Conservation (phyloP, 2,329 filamentous ascomycete species). For the Dactylella cylindrospora region DNA sequence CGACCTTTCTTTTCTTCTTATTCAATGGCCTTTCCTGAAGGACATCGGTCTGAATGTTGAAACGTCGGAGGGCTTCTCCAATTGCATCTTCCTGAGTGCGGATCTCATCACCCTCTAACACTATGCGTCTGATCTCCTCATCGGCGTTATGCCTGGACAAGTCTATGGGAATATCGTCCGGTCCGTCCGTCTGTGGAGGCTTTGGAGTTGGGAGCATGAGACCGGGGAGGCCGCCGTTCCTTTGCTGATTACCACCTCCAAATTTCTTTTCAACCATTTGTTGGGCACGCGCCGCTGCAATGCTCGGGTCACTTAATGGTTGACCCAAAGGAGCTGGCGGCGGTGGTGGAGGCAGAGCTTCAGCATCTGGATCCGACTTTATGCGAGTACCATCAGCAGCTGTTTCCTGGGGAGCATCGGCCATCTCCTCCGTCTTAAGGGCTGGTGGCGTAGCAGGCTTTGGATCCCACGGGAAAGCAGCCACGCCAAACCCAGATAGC, state of each 20-base stretch:
- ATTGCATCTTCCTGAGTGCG: slow-evolving; percentile 33
- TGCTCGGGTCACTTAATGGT: slow-evolving; percentile 49
- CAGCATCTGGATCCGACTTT: slow-evolving; percentile 55
- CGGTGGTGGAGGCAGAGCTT: slow-evolving; percentile 51
- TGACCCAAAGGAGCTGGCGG: slow-evolving; percentile 48
- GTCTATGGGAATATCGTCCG: slow-evolving; percentile 47
- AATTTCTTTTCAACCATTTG: slow-evolving; percentile 48
- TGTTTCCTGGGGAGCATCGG: slow-evolving; percentile 32
- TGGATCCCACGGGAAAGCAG: slow-evolving; percentile 93
- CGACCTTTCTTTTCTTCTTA: slow-evolving; percentile 21
- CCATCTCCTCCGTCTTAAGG: slow-evolving; percentile 50
- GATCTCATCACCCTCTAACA: slow-evolving; percentile 38
- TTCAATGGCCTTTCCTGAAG: slow-evolving; percentile 28
- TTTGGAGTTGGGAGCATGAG: slow-evolving; percentile 49
- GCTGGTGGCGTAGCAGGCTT: slow-evolving; percentile 55
- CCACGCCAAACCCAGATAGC: slow-evolving; percentile 78
- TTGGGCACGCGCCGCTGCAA: slow-evolving; percentile 47
- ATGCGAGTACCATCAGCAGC: slow-evolving; percentile 50
- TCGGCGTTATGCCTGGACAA: slow-evolving; percentile 21
- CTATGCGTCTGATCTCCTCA: slow-evolving; percentile 26
- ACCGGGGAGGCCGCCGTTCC: slow-evolving; percentile 13
- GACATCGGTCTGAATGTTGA: slow-evolving; percentile 27
- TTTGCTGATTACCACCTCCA: slow-evolving; percentile 8
- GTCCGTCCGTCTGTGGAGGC: slow-evolving; percentile 48
- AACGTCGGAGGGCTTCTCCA: slow-evolving; percentile 28